phyloP scores from a whole-genome alignment of 192 early-diverging fungal species.

The Coemansia erecta region DNA sequence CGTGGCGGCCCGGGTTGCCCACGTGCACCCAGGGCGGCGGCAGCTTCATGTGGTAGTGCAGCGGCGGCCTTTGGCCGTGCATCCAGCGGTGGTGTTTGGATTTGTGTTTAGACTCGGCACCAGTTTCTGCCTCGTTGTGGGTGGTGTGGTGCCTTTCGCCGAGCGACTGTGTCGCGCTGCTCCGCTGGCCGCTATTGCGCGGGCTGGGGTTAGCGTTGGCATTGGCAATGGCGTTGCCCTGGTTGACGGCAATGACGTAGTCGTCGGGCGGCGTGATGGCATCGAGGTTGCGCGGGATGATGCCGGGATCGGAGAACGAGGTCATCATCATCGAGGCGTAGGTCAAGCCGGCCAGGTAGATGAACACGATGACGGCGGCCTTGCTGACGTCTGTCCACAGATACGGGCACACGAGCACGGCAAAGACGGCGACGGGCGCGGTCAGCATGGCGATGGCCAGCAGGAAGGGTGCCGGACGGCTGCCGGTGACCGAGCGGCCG shows the following conservation, averaged over 20 bases:
- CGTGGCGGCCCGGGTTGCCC: constrained; percentile 23
- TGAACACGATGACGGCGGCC: constrained; percentile 65
- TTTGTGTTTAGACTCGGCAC: not conserved
- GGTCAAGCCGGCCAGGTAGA: constrained; percentile 61
- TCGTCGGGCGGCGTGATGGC: constrained; percentile 47
- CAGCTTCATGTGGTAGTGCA: constrained; percentile 56
- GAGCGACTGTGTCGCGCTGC: not conserved
- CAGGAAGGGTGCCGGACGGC: constrained; percentile 60
- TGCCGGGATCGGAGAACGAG: constrained; percentile 76
- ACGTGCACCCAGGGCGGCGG: constrained; percentile 50
- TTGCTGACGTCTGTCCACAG: constrained; percentile 61
- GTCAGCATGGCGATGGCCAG: constrained; percentile 59
- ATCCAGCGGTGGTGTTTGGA: not conserved
- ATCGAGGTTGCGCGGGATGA: constrained; percentile 70
- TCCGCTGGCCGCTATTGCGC: not conserved
- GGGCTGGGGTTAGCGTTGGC: not conserved
- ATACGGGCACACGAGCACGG: constrained; percentile 64
- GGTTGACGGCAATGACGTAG: constrained; percentile 25
- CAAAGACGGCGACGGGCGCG: constrained; percentile 60
- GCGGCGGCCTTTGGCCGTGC: constrained; percentile 12
- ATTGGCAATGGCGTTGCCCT: not conserved
- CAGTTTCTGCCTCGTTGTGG: not conserved
- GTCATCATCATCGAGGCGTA: constrained; percentile 70
- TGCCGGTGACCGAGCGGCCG: constrained; percentile 67
- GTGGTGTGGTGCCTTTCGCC: not conserved